Conservation (phyloP, 192 early-diverging fungal genomes). For the Spizellomyces punctatus region DNA sequence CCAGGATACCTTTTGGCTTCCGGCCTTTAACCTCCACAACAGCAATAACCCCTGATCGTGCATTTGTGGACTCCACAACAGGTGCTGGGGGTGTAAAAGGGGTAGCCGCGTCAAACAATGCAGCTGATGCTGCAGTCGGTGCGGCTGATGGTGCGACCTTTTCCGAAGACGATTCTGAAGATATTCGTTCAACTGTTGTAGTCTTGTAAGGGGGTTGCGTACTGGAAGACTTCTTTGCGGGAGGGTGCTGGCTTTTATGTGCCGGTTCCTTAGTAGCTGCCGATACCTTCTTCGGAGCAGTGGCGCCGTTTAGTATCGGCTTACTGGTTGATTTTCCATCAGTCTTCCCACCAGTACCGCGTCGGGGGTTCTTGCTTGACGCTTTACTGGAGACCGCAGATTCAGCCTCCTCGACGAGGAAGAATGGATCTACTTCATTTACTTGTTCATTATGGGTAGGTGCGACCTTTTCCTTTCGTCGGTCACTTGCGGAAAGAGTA, state of each 20-base stretch:
- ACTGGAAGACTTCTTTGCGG: background rate
- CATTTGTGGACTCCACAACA: background rate
- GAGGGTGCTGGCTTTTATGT: too few relatives aligned
- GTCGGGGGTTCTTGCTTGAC: too few relatives aligned
- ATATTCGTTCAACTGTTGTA: background rate
- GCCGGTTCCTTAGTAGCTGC: too few relatives aligned
- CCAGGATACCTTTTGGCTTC: constrained; percentile 10
- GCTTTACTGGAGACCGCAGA: too few relatives aligned
- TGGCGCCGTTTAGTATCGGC: too few relatives aligned
- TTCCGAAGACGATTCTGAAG: background rate
- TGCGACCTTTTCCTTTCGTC: background rate
- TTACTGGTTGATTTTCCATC: too few relatives aligned
- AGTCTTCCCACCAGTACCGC: too few relatives aligned
- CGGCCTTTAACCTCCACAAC: constrained; percentile 25
- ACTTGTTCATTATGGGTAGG: too few relatives aligned
- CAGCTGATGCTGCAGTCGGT: background rate
- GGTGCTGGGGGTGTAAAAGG: background rate
- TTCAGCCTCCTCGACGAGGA: too few relatives aligned
- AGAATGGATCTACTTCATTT: too few relatives aligned
- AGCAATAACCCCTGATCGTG: constrained; percentile 25
- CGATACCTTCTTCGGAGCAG: too few relatives aligned
- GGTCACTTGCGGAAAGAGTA: background rate
- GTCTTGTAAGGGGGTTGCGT: background rate
- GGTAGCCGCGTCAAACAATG: background rate
- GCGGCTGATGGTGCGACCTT: background rate